Evolutionary conservation across 345 rosid genomes (phyloP).

Genomic region (Moringa oleifera): DNA sequence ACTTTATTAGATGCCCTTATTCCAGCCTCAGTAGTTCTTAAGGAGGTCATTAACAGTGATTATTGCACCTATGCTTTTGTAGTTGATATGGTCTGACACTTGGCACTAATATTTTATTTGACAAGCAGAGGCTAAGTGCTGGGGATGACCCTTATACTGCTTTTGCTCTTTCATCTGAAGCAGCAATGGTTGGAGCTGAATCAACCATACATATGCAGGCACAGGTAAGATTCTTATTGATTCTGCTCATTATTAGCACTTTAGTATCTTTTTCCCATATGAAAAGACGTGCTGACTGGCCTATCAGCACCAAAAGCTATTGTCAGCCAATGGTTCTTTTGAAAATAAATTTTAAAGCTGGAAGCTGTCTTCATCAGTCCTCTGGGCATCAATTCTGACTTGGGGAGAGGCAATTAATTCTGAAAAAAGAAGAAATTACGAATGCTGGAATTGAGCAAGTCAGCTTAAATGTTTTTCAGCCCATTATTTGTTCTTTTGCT

Average conservation of each 20-base stretch:
- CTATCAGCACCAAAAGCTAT: background rate
- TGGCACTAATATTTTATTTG: conserved; percentile 13
- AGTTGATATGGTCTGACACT: background rate
- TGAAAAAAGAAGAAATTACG: too few species aligned
- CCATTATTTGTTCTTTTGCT: too few species aligned
- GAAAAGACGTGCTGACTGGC: background rate
- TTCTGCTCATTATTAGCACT: background rate
- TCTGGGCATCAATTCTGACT: too few species aligned
- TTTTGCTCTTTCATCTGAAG: conserved; percentile 71
- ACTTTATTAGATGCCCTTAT: conserved; percentile 92
- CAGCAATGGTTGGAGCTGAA: conserved; percentile 83
- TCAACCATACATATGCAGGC: conserved; percentile 84
- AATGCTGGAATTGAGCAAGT: too few species aligned
- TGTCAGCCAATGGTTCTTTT: background rate
- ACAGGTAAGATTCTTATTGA: conserved; percentile 47
- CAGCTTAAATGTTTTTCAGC: too few species aligned
- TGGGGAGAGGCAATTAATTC: too few species aligned
- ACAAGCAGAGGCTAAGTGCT: conserved; percentile 60
- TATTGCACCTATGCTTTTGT: background rate
- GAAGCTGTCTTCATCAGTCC: too few species aligned
- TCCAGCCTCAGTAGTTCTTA: conserved; percentile 77
- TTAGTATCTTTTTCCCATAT: background rate
- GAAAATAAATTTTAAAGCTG: background rate
- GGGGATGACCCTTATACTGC: conserved; percentile 70
- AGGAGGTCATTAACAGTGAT: conserved; percentile 44